A percentile compares a stretch with the other conserved stretches of the same genome.
Conservation (phyloP, 1,139 yeast genomes). For the Nakaseomyces bracarensis region DNA sequence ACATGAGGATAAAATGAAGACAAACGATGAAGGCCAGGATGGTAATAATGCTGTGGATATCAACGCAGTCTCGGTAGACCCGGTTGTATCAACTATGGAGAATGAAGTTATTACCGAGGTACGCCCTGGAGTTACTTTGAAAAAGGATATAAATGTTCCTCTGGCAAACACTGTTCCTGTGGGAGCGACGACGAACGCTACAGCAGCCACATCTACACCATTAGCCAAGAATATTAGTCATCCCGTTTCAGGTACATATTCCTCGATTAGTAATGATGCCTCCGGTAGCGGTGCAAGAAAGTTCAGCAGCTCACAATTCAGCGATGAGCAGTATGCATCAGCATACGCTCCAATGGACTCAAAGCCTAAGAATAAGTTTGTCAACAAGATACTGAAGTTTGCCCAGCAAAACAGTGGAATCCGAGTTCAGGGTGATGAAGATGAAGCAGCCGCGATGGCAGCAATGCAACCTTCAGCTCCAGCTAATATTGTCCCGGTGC, state of each 20-base stretch:
- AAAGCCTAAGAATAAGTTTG: conserved; percentile 21
- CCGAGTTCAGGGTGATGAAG: conserved; percentile 22
- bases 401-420: conserved; percentile 31
- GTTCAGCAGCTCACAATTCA: conserved; percentile 4
- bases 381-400: conserved; percentile 27
- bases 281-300: conserved; percentile 9
- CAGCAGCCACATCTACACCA: background rate
- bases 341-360: conserved; percentile 12
- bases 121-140: background rate
- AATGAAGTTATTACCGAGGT: background rate
- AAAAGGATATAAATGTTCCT: conserved; percentile 1
- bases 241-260: background rate
- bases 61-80: background rate
- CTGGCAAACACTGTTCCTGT: background rate
- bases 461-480: background rate
- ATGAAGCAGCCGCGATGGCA: background rate
- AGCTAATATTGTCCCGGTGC: conserved; percentile 5
- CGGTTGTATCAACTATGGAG: background rate
- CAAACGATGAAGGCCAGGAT: too few species aligned
- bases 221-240: background rate
- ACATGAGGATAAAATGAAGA: background rate
- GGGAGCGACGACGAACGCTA: background rate
- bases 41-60: too few species aligned
- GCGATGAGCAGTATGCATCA: background rate
- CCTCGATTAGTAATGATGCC: background rate